A percentile compares a stretch with the other conserved stretches of the same genome.
These are phyloP conservation scores for Nicotiana attenuata DNA, from an alignment of 257 asterid species.

Conservation along the genomic window DNA sequence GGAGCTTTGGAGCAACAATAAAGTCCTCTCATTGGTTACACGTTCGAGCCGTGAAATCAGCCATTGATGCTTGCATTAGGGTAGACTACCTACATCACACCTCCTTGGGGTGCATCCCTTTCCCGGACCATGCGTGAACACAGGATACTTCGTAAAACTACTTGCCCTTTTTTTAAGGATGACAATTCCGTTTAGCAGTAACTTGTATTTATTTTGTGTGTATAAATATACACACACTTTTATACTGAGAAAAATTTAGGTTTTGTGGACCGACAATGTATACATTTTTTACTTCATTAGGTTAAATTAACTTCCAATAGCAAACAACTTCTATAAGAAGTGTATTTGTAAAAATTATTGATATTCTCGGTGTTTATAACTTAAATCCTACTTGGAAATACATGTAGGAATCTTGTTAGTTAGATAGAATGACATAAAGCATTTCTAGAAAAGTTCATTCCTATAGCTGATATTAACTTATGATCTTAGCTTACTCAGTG, in stretches of 20 bases:
- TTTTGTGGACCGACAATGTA: background rate
- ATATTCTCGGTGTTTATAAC: background rate
- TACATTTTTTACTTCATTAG: too few relatives aligned
- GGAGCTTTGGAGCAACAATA: too few relatives aligned
- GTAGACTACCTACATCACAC: too few relatives aligned
- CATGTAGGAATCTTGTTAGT: background rate
- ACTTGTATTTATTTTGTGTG: too few relatives aligned
- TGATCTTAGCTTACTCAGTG: background rate
- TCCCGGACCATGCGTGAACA: too few relatives aligned
- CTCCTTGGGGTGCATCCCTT: rapidly evolving
- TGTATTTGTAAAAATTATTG: background rate
- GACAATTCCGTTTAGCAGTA: background rate
- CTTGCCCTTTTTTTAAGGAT: background rate
- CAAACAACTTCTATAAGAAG: background rate
- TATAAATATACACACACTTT: too few relatives aligned
- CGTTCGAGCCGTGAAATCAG: too few relatives aligned
- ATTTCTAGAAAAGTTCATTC: background rate
- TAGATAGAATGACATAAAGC: background rate
- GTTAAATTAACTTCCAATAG: background rate
- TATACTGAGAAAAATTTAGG: too few relatives aligned
- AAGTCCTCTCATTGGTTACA: too few relatives aligned
- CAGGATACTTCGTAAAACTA: too few relatives aligned
- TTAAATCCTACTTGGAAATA: background rate
- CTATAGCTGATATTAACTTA: background rate
- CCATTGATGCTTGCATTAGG: too few relatives aligned